These are phyloP conservation scores for Chenopodium berlandieri DNA, from an alignment of 148 eudicot genomes.

Conservation along the genomic window DNA sequence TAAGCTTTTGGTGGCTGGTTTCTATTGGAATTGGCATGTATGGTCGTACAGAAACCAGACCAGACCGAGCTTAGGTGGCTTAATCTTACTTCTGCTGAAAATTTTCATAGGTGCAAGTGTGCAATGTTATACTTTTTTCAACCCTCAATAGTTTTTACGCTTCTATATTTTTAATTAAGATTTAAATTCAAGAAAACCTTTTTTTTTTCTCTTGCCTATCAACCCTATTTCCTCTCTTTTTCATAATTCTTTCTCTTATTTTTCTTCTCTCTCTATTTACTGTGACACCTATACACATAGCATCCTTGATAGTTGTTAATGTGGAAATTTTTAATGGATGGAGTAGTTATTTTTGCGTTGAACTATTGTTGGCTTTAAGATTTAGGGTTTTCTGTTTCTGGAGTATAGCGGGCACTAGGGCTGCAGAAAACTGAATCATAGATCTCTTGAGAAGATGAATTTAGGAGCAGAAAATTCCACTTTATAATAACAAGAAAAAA, in stretches of 20 bases:
- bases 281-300: neutral
- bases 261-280: neutral
- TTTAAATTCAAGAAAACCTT: neutral
- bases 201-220: neutral
- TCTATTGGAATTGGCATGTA: neutral
- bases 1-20: neutral
- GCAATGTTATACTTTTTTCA: neutral
- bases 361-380: neutral
- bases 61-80: neutral
- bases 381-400: neutral
- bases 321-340: neutral
- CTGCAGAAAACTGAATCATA: neutral
- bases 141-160: neutral
- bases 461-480: neutral
- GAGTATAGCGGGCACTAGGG: neutral
- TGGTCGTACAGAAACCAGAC: neutral
- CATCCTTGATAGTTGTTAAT: neutral
- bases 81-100: neutral
- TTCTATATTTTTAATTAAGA: no score
- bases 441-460: neutral
- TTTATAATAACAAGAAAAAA: neutral
- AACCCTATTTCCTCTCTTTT: neutral
- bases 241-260: no score
- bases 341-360: neutral
- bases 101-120: neutral